These are phyloP conservation scores for Carallia pectinifolia DNA, from an alignment of 345 rosid genomes.

Conservation along the genomic window DNA sequence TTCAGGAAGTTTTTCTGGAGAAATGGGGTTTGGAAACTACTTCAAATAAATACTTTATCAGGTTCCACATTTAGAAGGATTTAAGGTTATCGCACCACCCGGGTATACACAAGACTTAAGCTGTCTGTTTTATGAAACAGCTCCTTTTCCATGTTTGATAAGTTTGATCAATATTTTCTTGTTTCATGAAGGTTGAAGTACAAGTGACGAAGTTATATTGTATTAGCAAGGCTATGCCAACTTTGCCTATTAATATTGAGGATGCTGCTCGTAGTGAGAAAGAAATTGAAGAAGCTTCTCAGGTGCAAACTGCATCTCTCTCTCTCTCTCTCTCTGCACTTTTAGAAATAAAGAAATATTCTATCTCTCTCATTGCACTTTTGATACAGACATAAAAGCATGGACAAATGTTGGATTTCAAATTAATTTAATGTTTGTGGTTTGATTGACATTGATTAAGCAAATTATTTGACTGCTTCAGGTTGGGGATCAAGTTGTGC, in stretches of 20 bases:
- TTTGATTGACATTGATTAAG: neutral
- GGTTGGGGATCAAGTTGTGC: constrained; percentile 57
- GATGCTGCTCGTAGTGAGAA: constrained; percentile 80
- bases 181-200: constrained; percentile 54
- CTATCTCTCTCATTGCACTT: neutral
- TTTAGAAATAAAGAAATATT: too few relatives aligned
- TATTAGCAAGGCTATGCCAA: constrained; percentile 51
- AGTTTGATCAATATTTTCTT: neutral
- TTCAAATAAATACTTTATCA: too few relatives aligned
- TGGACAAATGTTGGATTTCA: neutral
- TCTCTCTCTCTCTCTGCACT: neutral
- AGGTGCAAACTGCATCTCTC: constrained; percentile 34
- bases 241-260: constrained; percentile 67
- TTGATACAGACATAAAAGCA: neutral
- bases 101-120: too few relatives aligned
- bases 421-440: neutral
- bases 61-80: too few relatives aligned
- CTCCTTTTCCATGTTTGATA: neutral
- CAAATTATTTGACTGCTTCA: constrained; percentile 27
- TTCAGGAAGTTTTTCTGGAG: too few relatives aligned
- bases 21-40: too few relatives aligned
- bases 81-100: too few relatives aligned
- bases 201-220: constrained; percentile 63
- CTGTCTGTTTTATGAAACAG: too few relatives aligned
- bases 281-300: constrained; percentile 63